These are phyloP conservation scores for Penicillium paxilli DNA, from an alignment of 495 filamentous ascomycete genomes.

Conservation along the genomic window DNA sequence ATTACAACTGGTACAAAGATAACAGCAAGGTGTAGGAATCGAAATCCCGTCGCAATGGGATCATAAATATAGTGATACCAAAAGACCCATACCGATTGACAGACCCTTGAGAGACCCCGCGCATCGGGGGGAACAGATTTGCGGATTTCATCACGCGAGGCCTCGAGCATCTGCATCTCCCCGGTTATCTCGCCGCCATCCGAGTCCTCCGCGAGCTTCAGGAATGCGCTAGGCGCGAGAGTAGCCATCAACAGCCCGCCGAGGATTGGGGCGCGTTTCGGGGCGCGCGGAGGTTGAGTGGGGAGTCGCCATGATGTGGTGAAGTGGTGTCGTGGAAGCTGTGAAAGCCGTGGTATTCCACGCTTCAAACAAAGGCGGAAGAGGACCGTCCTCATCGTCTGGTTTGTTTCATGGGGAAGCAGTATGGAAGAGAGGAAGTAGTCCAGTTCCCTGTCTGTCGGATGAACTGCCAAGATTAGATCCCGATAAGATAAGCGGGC, in stretches of 20 bases:
- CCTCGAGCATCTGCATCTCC: constrained; percentile 83
- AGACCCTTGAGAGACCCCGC: constrained; percentile 52
- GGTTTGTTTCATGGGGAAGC: constrained; percentile 8
- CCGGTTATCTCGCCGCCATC: constrained; percentile 64
- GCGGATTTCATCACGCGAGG: constrained; percentile 71
- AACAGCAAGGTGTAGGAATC: constrained; percentile 79
- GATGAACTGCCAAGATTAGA: too few relatives aligned
- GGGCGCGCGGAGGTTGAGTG: constrained; percentile 27
- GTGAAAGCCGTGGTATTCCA: constrained; percentile 20
- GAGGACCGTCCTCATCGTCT: constrained; percentile 56
- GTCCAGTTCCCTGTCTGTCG: too few relatives aligned
- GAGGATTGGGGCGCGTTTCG: constrained; percentile 24
- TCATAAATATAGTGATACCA: constrained; percentile 76
- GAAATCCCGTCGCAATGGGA: constrained; percentile 80
- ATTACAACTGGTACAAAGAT: constrained; percentile 92
- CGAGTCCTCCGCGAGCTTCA: constrained; percentile 67
- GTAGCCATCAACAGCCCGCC: constrained; percentile 49
- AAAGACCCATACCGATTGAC: constrained; percentile 57
- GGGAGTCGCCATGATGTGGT: constrained; percentile 27
- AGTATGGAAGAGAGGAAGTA: too few relatives aligned
- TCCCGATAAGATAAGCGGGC: constrained; percentile 24
- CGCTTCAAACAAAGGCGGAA: constrained; percentile 54
- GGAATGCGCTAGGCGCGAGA: constrained; percentile 67
- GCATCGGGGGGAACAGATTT: constrained; percentile 63
- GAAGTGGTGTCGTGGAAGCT: constrained; percentile 16